Evolutionary conservation across 129 eudicot genomes (phyloP).

Genomic region (Gnaphalium uliginosum): DNA sequence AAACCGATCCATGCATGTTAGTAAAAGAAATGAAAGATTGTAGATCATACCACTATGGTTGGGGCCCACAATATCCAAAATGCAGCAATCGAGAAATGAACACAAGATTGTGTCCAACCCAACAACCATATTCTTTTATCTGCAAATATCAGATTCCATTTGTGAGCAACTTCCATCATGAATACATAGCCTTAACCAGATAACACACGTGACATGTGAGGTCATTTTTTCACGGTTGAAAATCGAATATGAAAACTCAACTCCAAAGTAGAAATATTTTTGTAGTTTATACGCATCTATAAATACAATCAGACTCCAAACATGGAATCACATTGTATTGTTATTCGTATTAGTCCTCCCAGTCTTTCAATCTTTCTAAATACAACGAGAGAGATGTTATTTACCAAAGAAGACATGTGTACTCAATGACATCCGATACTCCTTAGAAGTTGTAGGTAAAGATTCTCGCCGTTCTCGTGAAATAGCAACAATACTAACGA

Average conservation of each 20-base stretch:
- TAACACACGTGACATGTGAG: constrained; percentile 5
- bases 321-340: not conserved
- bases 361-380: not conserved
- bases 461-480: constrained; percentile 60
- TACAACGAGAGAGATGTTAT: constrained; percentile 11
- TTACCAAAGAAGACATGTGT: constrained; percentile 54
- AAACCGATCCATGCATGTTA: not conserved
- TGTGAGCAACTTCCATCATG: constrained; percentile 9
- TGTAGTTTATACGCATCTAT: constrained; percentile 11
- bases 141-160: constrained; percentile 27
- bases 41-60: constrained; percentile 66
- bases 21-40: constrained; percentile 14
- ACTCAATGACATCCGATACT: constrained; percentile 47
- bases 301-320: not conserved
- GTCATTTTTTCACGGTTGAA: not conserved
- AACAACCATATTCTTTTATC: constrained; percentile 91
- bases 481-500: constrained; percentile 42
- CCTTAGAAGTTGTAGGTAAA: constrained; percentile 49
- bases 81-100: constrained; percentile 66
- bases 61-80: constrained; percentile 99
- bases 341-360: not conserved
- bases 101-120: constrained; percentile 80
- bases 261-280: not conserved
- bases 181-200: too few relatives aligned
- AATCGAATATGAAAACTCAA: constrained; percentile 7